Evolutionary conservation across 495 filamentous ascomycete species (phyloP), one percentile per base, ranked within the genome.

Genomic region (Xylaria scruposa): DNA sequence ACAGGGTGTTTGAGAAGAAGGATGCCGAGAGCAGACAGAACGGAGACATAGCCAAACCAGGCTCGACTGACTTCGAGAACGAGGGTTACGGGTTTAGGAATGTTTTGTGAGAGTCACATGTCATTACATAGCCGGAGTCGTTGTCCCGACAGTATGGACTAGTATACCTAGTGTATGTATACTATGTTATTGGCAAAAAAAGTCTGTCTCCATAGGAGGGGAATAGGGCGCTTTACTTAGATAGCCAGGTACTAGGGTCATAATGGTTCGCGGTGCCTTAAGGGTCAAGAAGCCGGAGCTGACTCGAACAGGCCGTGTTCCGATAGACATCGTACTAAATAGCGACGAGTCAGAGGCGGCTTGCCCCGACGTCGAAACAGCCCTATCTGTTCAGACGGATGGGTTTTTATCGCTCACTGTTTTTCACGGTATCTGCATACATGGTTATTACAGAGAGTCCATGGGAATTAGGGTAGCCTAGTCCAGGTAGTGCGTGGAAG

Each of bases 1-100:
- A 94, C 71, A 80, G 73, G 68, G 83, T 83, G 60, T 83, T 90
- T 26, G 90, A 91, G 72, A 70, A 24, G 70, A 76, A 56, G 56
- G 74, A 71, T 70, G 82, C 72, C 70, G 78, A 58, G 53, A 74
- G 31, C 26, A 54, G 74, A 4, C 74, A 76, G 58, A 74, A 75
- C 17, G 76, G 76, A 33, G 42, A 21, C 0, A 51, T 56, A 8
- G 47, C 65, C 10, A 74, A 49, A 10, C 24, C 47, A 12, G 24
- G 36, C 4, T 51, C 72, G 24, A 36, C 70, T 10, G 79, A 76
- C 0, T 33, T 77, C 44, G 81, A 83, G 72, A 80, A 81, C 72
- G 78, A 79, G 47, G 81, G 81, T 15, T 81, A 79, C 21, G 78
- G 78, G 10, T 83, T 82, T 38, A 73, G 81, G 47, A 82, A 83